These are phyloP conservation scores for Ophiosphaerella herpotricha DNA, from an alignment of 2,329 filamentous ascomycete genomes.

Conservation along the genomic window DNA sequence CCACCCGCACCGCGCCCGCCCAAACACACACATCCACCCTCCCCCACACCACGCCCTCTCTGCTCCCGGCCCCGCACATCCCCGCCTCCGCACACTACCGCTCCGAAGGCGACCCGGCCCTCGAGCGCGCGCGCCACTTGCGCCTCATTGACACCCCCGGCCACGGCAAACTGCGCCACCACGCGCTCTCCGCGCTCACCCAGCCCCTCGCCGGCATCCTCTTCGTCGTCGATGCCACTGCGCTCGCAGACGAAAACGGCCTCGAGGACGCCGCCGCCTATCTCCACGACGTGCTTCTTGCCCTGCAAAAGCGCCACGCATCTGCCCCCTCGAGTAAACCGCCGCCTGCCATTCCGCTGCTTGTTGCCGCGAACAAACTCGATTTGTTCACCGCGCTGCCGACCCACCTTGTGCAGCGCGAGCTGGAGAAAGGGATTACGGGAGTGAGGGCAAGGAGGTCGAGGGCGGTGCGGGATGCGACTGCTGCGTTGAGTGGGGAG, in stretches of 20 bases:
- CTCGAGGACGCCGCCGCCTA: slow-evolving; percentile 79
- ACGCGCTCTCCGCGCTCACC: slow-evolving; percentile 49
- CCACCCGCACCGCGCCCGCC: slow-evolving; percentile 60
- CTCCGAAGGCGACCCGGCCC: slow-evolving; percentile 66
- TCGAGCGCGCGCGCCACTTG: slow-evolving; percentile 65
- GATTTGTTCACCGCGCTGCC: slow-evolving; percentile 94
- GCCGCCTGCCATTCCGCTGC: slow-evolving; percentile 68
- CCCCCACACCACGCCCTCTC: slow-evolving; percentile 61
- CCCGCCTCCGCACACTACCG: slow-evolving; percentile 67
- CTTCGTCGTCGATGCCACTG: slow-evolving; percentile 85
- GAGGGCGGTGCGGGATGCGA: slow-evolving; percentile 81
- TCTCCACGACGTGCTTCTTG: slow-evolving; percentile 85
- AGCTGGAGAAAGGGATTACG: slow-evolving; percentile 79
- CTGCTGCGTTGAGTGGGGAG: slow-evolving; percentile 67
- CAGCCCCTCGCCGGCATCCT: slow-evolving; percentile 69
- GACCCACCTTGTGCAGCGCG: slow-evolving; percentile 71
- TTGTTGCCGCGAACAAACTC: slow-evolving; percentile 92
- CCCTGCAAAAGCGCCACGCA: slow-evolving; percentile 74
- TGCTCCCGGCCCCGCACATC: slow-evolving; percentile 60
- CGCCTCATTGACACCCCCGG: slow-evolving; percentile 87
- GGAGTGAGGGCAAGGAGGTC: slow-evolving; percentile 74
- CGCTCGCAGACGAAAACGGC: slow-evolving; percentile 47
- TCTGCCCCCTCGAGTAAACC: slow-evolving; percentile 61
- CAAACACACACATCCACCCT: slow-evolving; percentile 57
- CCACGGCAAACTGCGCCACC: slow-evolving; percentile 85